phyloP scores from a whole-genome alignment of 208 protist species.

The Porcisia deanei region DNA sequence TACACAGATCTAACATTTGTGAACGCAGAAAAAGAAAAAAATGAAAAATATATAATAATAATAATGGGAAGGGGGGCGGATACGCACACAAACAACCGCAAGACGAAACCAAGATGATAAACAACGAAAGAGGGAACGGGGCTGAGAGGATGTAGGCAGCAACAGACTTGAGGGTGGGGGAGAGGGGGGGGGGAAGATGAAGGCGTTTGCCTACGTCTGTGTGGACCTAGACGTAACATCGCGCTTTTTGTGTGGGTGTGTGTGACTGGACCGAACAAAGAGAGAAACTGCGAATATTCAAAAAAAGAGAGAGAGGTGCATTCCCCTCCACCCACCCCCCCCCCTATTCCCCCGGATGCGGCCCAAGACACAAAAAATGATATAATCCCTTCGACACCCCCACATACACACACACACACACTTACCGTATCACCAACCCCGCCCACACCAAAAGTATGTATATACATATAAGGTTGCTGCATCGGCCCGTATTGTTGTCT shows the following conservation, averaged over 20 bases:
- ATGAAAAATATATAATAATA: neutral
- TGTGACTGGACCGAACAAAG: neutral
- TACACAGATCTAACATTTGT: neutral
- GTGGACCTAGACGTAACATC: neutral
- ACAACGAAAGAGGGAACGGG: neutral
- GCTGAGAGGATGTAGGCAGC: neutral
- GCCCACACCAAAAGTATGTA: neutral
- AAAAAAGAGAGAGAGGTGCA: neutral
- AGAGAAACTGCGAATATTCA: neutral
- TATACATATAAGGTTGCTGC: too few species aligned
- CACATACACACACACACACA: neutral
- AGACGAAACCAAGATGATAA: neutral
- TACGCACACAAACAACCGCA: neutral
- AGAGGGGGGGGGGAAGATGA: neutral
- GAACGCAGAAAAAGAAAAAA: neutral
- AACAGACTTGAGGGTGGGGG: neutral
- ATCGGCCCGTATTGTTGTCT: neutral
- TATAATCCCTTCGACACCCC: neutral
- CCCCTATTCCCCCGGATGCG: too few species aligned
- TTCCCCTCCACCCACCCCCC: neutral
- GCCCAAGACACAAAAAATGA: neutral
- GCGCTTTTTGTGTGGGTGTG: neutral
- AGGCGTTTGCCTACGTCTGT: neutral
- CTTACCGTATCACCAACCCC: neutral
- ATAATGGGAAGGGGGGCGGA: neutral